phyloP scores from a whole-genome alignment of 108 stramenopile species.

The Cyclotella cryptica region DNA sequence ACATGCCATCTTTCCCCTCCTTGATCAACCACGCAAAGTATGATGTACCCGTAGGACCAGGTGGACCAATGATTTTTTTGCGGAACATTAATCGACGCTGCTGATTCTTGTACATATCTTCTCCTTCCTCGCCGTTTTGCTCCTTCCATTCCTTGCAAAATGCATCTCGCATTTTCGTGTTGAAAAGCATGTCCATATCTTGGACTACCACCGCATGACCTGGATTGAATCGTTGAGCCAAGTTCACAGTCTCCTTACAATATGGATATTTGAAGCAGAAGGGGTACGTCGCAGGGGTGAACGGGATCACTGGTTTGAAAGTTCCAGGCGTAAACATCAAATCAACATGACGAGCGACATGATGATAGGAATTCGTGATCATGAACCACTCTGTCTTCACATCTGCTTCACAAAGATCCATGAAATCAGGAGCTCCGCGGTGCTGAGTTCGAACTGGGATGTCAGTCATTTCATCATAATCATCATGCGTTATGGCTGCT shows the following conservation, averaged over 20 bases:
- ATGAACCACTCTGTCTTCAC: conserved; percentile 75
- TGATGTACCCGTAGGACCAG: conserved; percentile 59
- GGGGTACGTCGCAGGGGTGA: conserved; percentile 59
- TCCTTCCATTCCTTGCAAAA: conserved; percentile 69
- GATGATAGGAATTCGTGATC: conserved; percentile 74
- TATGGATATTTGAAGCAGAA: conserved; percentile 69
- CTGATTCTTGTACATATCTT: conserved; percentile 60
- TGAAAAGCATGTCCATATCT: conserved; percentile 56
- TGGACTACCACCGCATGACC: conserved; percentile 62
- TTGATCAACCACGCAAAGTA: conserved; percentile 56
- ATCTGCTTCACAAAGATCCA: conserved; percentile 72
- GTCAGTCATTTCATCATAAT: conserved; percentile 54
- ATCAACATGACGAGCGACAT: conserved; percentile 65
- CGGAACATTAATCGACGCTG: conserved; percentile 56
- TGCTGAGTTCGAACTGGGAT: conserved; percentile 60
- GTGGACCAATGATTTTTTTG: conserved; percentile 65
- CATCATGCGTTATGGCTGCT: conserved; percentile 49
- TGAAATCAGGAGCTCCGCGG: conserved; percentile 58
- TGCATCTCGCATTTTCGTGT: conserved; percentile 53
- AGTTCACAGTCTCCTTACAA: conserved; percentile 60
- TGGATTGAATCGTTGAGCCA: conserved; percentile 65
- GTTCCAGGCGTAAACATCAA: conserved; percentile 69
- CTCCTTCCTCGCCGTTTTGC: conserved; percentile 59
- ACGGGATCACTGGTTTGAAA: conserved; percentile 67
- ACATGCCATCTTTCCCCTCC: conserved; percentile 63